These are phyloP conservation scores for Ustilago xerochloae DNA, from an alignment of 1,284 basidiomycete species.

Conservation along the genomic window DNA sequence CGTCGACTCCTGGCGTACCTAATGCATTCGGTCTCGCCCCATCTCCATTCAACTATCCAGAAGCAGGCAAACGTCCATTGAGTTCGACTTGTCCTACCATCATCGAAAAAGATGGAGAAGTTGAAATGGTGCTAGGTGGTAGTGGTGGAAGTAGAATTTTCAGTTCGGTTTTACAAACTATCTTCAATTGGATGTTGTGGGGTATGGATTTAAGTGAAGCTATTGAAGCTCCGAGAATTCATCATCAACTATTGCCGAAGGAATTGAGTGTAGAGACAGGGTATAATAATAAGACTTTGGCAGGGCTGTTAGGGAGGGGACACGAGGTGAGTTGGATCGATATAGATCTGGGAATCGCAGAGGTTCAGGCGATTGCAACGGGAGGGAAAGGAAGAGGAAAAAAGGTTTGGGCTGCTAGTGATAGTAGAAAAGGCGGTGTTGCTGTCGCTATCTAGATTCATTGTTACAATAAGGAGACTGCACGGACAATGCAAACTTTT, in stretches of 20 bases:
- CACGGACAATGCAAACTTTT: too few species aligned
- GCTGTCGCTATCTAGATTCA: slow-evolving; percentile 52
- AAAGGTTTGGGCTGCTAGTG: slow-evolving; percentile 52
- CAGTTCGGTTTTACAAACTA: slow-evolving; percentile 79
- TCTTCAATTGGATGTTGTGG: slow-evolving; percentile 81
- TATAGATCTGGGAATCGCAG: slow-evolving; percentile 54
- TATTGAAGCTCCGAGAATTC: slow-evolving; percentile 87
- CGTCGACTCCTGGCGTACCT: slow-evolving; percentile 67
- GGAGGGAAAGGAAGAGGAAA: slow-evolving; percentile 10
- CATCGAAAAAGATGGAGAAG: slow-evolving; percentile 66
- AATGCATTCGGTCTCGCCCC: slow-evolving; percentile 69
- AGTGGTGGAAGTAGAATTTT: slow-evolving; percentile 72
- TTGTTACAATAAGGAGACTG: too few species aligned
- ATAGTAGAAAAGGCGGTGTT: slow-evolving; percentile 59
- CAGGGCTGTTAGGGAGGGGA: slow-evolving; percentile 36
- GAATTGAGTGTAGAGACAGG: slow-evolving; percentile 54
- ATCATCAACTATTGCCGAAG: slow-evolving; percentile 76
- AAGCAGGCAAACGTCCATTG: slow-evolving; percentile 68
- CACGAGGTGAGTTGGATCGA: slow-evolving; percentile 55
- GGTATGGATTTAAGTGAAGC: slow-evolving; percentile 82
- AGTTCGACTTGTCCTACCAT: slow-evolving; percentile 69
- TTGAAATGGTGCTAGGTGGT: slow-evolving; percentile 68
- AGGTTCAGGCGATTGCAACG: slow-evolving; percentile 55
- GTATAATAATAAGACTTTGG: slow-evolving; percentile 39
- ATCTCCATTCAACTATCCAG: slow-evolving; percentile 69